Evolutionary conservation across 106 monocot genomes (phyloP), one percentile per base, ranked within the genome.

Genomic region (Acanthochlamys bracteata): DNA sequence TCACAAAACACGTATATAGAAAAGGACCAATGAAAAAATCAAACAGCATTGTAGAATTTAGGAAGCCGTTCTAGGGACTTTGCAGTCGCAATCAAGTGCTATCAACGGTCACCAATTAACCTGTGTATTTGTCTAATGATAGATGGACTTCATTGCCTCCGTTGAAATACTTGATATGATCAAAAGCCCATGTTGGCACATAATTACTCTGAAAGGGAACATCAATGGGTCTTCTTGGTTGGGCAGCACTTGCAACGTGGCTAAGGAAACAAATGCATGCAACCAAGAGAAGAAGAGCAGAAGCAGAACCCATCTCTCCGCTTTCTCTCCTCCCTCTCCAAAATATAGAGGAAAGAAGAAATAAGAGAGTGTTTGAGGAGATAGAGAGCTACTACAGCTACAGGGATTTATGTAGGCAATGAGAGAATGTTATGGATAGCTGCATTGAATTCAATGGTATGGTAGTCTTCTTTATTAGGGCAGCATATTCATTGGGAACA

Each of bases 121-220:
- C 66, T 53, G 66, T 66, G 66, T 66, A 66, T 66, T 66, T 66
- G 52, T 66, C 66, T 0, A 66, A 27, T 3, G 7, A 26, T 13
- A 66, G 66, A 24, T 66, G 66, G 33, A 66, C 16, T 1, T 66
- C 66, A 53, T 66, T 66, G 53, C 66, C 66, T 3, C 66, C 66
- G 51, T 66, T 66, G 53, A 53, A 53, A 52, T 53, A 54, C 66
- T 66, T 66, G 66, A 66, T 66, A 33, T 66, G 66, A 25, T 66
- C 66, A 26, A 7, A 12, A 53, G 66, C 66, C 66, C 66, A 66
- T 26, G 66, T 66, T 4, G 66, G 66, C 1, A 66, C 66, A 53
- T 66, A 66, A 52, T 66, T 66, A 0, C 27, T 66, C 53, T 66
- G 66, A n/a, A 66, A 66, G 13, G 66, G 66, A 3, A 66, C 66